phyloP scores from a whole-genome alignment of 345 rosid genomes.

The Boechera stricta region DNA sequence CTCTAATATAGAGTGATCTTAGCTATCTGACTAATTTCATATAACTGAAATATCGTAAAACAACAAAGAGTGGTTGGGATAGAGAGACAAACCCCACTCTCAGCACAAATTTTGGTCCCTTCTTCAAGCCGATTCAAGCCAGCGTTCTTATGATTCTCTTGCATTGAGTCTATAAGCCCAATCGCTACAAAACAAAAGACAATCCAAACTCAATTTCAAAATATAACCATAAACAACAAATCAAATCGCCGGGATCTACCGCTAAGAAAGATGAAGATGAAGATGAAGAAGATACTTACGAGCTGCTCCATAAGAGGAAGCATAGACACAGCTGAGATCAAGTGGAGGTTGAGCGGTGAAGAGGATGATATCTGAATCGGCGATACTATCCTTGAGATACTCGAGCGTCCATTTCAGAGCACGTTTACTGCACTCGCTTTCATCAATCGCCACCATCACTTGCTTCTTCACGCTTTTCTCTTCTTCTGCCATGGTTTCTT shows the following conservation, averaged over 20 bases:
- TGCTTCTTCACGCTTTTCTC: conserved; percentile 56
- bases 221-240: conserved; percentile 2
- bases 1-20: too few relatives aligned
- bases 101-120: conserved; percentile 58
- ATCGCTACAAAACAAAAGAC: conserved; percentile 48
- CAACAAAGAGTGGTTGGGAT: background rate
- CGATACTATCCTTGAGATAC: conserved; percentile 50
- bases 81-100: conserved; percentile 53
- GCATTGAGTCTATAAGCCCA: conserved; percentile 54
- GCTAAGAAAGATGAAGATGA: background rate
- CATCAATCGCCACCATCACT: conserved; percentile 82
- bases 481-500: conserved; percentile 35
- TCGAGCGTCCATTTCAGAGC: conserved; percentile 72
- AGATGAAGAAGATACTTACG: conserved; percentile 46
- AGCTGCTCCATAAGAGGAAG: conserved; percentile 61
- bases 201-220: background rate
- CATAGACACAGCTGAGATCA: conserved; percentile 56
- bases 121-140: conserved; percentile 46
- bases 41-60: background rate
- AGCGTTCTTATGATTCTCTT: conserved; percentile 58
- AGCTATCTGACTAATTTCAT: background rate
- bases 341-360: conserved; percentile 58
- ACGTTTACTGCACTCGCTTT: conserved; percentile 68
- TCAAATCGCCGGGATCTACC: background rate
- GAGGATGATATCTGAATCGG: conserved; percentile 58